Evolutionary conservation across 805 yeast genomes (phyloP).

Genomic region (Saturnispora hagleri): DNA sequence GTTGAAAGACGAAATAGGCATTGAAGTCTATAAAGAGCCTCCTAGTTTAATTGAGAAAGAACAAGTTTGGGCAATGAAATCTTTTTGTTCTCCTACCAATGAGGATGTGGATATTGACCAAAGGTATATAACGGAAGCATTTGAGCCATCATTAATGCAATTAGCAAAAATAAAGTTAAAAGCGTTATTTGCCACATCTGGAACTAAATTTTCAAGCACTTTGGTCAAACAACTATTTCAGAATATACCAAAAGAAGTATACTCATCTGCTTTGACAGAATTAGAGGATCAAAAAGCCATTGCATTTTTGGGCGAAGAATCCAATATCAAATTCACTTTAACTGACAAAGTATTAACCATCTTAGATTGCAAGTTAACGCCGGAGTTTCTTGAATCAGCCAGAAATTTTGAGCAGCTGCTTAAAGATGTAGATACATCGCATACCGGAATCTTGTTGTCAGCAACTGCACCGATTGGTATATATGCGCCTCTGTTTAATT

Average conservation of each 20-base stretch:
- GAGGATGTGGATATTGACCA: constrained; percentile 12
- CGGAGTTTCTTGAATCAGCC: constrained; percentile 36
- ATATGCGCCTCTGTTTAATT: constrained; percentile 52
- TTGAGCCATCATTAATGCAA: constrained; percentile 22
- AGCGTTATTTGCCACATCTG: constrained; percentile 50
- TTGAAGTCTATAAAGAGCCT: constrained; percentile 38
- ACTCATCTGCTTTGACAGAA: constrained; percentile 39
- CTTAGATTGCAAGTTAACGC: constrained; percentile 32
- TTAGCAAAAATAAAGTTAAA: constrained; percentile 35
- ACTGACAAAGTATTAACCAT: constrained; percentile 42
- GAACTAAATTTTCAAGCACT: constrained; percentile 36
- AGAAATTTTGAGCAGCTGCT: constrained; percentile 34
- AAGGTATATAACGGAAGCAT: constrained; percentile 1
- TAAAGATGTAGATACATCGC: constrained; percentile 19
- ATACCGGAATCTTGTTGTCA: constrained; percentile 47
- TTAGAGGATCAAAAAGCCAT: constrained; percentile 51
- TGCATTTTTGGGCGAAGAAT: constrained; percentile 36
- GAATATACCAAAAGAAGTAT: constrained; percentile 35
- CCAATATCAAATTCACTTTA: constrained; percentile 46
- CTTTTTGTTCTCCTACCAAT: constrained; percentile 33
- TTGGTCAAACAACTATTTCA: constrained; percentile 40
- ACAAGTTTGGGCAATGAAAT: constrained; percentile 36
- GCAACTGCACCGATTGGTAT: constrained; percentile 52
- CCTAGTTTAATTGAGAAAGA: constrained; percentile 69
- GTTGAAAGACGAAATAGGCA: constrained; percentile 19